Evolutionary conservation across 352 stramenopile species (phyloP).

Genomic region (Globisporangium acanthophoron): DNA sequence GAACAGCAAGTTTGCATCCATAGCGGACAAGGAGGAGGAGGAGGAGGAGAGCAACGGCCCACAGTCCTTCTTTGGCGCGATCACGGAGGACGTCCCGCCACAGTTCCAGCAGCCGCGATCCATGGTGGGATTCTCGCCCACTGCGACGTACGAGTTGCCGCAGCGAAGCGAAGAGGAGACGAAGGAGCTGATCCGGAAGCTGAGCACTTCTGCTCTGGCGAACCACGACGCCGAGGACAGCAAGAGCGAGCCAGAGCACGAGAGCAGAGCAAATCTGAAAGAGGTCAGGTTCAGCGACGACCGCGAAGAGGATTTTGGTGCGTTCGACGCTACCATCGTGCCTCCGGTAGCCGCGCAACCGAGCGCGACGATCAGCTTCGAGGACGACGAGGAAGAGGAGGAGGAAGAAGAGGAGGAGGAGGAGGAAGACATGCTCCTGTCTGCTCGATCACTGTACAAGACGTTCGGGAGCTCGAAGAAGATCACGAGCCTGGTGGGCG

Average conservation of each 20-base stretch:
- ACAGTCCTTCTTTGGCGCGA: slow-evolving; percentile 13
- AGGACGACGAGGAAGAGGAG: neutral
- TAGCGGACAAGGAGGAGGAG: slow-evolving; percentile 1
- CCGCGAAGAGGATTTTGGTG: slow-evolving; percentile 6
- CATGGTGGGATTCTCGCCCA: slow-evolving; percentile 9
- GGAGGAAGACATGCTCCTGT: slow-evolving; percentile 36
- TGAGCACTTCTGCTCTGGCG: slow-evolving; percentile 3
- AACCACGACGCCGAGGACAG: neutral
- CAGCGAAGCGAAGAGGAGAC: slow-evolving; percentile 6
- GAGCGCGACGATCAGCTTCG: neutral
- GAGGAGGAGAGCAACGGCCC: slow-evolving; percentile 3
- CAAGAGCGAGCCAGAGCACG: slow-evolving; percentile 15
- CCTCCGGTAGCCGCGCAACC: slow-evolving; percentile 1
- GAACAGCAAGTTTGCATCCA: neutral
- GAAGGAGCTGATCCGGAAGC: slow-evolving; percentile 14
- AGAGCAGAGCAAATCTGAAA: slow-evolving; percentile 2
- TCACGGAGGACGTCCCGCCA: slow-evolving; percentile 6
- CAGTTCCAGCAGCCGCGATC: slow-evolving; percentile 8
- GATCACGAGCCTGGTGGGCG: slow-evolving; percentile 35
- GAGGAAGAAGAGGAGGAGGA: slow-evolving; percentile 19
- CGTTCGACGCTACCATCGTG: slow-evolving; percentile 24
- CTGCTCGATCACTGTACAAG: slow-evolving; percentile 33
- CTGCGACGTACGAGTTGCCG: slow-evolving; percentile 15
- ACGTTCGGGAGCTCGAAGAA: slow-evolving; percentile 43
- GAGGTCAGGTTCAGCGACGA: slow-evolving; percentile 2